Base-by-base conservation (phyloP, 192 early-diverging fungal genomes). In the Helicostylum pulchrum region DNA sequence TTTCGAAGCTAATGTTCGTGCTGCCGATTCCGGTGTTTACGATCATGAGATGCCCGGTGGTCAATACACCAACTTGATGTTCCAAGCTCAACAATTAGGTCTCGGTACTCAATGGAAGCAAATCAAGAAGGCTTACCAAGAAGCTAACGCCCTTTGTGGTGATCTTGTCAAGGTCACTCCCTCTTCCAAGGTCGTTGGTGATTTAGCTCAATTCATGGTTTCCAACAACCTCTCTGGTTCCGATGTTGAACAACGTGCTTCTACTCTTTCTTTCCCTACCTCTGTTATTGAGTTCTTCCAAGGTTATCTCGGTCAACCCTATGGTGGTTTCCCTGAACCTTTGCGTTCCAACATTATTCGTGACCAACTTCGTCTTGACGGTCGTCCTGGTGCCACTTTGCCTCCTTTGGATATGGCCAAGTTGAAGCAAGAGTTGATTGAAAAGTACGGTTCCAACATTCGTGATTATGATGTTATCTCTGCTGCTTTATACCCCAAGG, bases 101-200 rank as follows among this genome's bases (percentile, higher is more conserved):
- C 82, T 98, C 12, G 96, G 96, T 52, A 85, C 91, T 32, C 86
- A 87, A 64, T 98, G 96, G 96, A 88, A 92, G 68, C 90, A 92
- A 66, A 91, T 98, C 68, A 97, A 97, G 80, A 78, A 80, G 30
- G 92, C 94, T 3, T 98, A 98, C 66, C 81, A 84, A 20, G 89
- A 89, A 34, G 94, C 96, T 43, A 98, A 98, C 75, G 75, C 79
- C 60, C 82, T 98, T 56, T 94, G 92, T 72, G 96, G 96, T 48
- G 94, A 96, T 61, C 92, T 98, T 73, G 90, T 94, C 70, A 98
- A 98, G 87, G 96, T 98, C 44, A 98, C 96, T 9, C 96, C 96
- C 15, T 94, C 92, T 64, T 93, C 91, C 79, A 98, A 98, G 83
- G 96, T 98, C 14, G 94, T 98, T 12, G 96, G 96, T 49, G 96